Evolutionary conservation across 1,139 yeast species (phyloP).

Genomic region (Blastobotrys aristatus): DNA sequence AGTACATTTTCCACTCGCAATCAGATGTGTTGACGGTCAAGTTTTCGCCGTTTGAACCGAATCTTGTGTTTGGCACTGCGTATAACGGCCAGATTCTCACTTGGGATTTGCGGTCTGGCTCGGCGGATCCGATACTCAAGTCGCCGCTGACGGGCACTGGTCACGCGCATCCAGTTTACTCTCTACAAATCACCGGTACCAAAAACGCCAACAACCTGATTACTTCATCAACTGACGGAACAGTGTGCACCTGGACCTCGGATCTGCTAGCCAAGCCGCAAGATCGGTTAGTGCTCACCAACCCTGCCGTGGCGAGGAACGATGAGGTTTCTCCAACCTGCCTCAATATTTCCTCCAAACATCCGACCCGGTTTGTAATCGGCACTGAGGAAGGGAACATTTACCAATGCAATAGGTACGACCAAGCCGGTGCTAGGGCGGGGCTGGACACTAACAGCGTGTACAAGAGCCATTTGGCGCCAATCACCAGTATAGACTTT

Average conservation of each 20-base stretch:
- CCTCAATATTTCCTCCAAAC: slow-evolving; percentile 32
- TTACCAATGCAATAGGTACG: slow-evolving; percentile 39
- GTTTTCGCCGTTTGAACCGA: slow-evolving; percentile 39
- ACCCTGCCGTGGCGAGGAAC: slow-evolving; percentile 29
- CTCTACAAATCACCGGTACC: slow-evolving; percentile 37
- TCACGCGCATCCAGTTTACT: slow-evolving; percentile 42
- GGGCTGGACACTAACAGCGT: slow-evolving; percentile 31
- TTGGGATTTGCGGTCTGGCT: slow-evolving; percentile 41
- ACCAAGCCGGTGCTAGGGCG: slow-evolving; percentile 35
- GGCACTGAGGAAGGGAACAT: slow-evolving; percentile 48
- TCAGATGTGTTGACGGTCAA: slow-evolving; percentile 39
- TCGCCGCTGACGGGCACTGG: slow-evolving; percentile 36
- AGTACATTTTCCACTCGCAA: slow-evolving; percentile 46
- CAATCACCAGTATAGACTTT: slow-evolving; percentile 35
- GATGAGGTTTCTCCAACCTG: slow-evolving; percentile 41
- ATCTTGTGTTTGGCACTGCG: slow-evolving; percentile 42
- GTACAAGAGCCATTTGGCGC: slow-evolving; percentile 36
- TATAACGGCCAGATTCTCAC: slow-evolving; percentile 45
- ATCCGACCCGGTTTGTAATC: slow-evolving; percentile 39
- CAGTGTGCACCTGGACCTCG: slow-evolving; percentile 44
- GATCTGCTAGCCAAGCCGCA: slow-evolving; percentile 43
- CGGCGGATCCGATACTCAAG: slow-evolving; percentile 30
- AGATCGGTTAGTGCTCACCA: slow-evolving; percentile 28
- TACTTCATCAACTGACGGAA: slow-evolving; percentile 45
- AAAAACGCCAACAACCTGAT: slow-evolving; percentile 35